Percentiles rank a stretch among this genome's conserved stretches.
phyloP scores from a whole-genome alignment of 2,329 filamentous ascomycete genomes.

The Alternaria solani region DNA sequence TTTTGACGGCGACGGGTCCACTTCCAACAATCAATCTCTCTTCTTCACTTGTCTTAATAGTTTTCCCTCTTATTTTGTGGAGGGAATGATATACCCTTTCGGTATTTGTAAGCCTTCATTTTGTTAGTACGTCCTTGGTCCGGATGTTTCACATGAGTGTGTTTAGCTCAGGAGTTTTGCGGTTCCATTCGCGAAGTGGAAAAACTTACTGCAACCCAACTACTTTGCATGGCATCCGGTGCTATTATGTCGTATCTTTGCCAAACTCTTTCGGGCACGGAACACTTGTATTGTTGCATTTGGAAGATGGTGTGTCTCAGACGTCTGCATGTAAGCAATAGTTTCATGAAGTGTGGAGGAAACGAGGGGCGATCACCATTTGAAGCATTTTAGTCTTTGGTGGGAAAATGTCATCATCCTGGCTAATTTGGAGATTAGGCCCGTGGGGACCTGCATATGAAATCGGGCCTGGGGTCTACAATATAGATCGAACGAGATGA shows the following conservation, averaged over 20 bases:
- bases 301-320: not conserved
- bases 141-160: conserved; percentile 7
- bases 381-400: conserved; percentile 2
- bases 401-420: conserved; percentile 12
- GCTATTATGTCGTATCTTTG: not conserved
- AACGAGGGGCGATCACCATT: not conserved
- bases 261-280: not conserved
- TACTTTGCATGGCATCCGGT: not conserved
- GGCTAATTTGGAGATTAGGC: conserved; percentile 40
- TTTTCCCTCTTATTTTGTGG: not conserved
- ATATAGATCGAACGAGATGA: conserved; percentile 15
- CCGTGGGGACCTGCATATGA: conserved; percentile 41
- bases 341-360: not conserved
- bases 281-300: conserved; percentile 9
- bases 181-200: not conserved
- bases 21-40: conserved; percentile 18
- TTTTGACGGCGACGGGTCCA: conserved; percentile 7
- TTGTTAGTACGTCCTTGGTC: not conserved
- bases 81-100: not conserved
- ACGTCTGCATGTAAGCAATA: not conserved
- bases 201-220: not conserved
- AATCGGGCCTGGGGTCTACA: conserved; percentile 27
- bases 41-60: conserved; percentile 21
- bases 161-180: conserved; percentile 10
- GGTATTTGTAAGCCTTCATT: not conserved